Evolutionary conservation across 257 asterid species (phyloP), one percentile per base, ranked within the genome.

Genomic region (Solanum dulcamara): DNA sequence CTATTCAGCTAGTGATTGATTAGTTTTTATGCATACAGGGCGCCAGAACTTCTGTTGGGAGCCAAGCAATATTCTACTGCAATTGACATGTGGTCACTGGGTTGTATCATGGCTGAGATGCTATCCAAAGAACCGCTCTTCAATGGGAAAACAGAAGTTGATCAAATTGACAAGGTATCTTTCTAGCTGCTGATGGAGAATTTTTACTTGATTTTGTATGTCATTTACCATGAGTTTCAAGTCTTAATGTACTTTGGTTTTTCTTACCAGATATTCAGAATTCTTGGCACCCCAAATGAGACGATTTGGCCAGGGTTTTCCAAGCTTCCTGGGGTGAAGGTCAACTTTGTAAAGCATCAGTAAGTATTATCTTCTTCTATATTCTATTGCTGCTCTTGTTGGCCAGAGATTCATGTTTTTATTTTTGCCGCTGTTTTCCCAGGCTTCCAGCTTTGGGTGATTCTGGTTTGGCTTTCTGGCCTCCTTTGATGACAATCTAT

Each of bases 11-110:
- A n/a, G 75, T 32, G 75, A 46, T 82, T 82, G 59, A 84, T 67
- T 30, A 26, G 51, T 80, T 46, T 40, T 15, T 85, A 84, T 40
- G 57, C 60, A 86, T 50, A 51, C 92, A 95, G 98, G 94, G 96
- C 99, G 17, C 98, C 98, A 4, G 98, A 95, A 83, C 92, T 95
- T 85, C 93, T 95, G 7, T 88, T 95, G 90, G 99, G 99, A 86
- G 93, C 94, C 53, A 92, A 88, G 81, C 91, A 90, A 80, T 95
- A 95, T 88, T 93, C 98, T 33, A 94, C 97, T 6, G 97, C 98
- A 83, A 92, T 95, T 57, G 99, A 94, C 85, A 95, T 94, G 97
- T 95, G 98, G 99, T 95, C 99, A 2, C 75, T 94, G 83, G 99
- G 98, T n/a, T 95, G 98, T 87, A 92, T 95, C 64, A 94, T 95